Evolutionary conservation across 345 rosid species (phyloP).

Genomic region (Bruguiera parviflora): DNA sequence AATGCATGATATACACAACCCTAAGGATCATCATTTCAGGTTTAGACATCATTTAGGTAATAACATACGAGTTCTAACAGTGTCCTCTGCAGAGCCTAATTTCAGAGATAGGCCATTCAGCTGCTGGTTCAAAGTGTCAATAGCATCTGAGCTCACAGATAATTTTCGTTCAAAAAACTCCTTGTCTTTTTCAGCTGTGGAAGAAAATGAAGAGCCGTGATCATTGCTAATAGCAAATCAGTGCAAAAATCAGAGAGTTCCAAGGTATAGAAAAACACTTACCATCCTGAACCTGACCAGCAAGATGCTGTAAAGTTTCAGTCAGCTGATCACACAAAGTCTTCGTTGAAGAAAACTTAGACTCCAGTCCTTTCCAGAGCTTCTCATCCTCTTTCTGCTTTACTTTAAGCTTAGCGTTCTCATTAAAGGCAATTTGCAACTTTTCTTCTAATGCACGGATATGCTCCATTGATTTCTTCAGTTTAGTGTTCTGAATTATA

Average conservation of each 20-base stretch:
- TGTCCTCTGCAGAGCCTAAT: slow-evolving; percentile 47
- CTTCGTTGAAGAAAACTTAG: slow-evolving; percentile 83
- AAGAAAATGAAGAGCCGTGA: slow-evolving; percentile 23
- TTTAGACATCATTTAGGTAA: slow-evolving; percentile 6
- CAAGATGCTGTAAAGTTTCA: slow-evolving; percentile 73
- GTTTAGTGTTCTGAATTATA: slow-evolving; percentile 59
- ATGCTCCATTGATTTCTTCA: slow-evolving; percentile 68
- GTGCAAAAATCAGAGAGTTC: slow-evolving; percentile 4
- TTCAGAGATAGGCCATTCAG: slow-evolving; percentile 44
- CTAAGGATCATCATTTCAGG: background rate
- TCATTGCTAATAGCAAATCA: slow-evolving; percentile 3
- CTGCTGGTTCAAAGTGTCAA: slow-evolving; percentile 47
- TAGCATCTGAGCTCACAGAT: slow-evolving; percentile 33
- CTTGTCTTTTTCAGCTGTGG: slow-evolving; percentile 66
- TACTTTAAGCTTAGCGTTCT: slow-evolving; percentile 82
- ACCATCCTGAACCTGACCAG: slow-evolving; percentile 82
- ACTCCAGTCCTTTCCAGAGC: slow-evolving; percentile 89
- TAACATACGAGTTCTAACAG: slow-evolving; percentile 51
- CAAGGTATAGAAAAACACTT: slow-evolving; percentile 12
- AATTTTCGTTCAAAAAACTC: slow-evolving; percentile 44
- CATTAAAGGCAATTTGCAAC: slow-evolving; percentile 80
- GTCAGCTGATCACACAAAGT: slow-evolving; percentile 74
- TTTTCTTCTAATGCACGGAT: slow-evolving; percentile 65
- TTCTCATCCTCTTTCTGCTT: slow-evolving; percentile 91
- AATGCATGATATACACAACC: background rate